phyloP scores from a whole-genome alignment of 768 basidiomycete species.

The Hypholoma fasciculare region DNA sequence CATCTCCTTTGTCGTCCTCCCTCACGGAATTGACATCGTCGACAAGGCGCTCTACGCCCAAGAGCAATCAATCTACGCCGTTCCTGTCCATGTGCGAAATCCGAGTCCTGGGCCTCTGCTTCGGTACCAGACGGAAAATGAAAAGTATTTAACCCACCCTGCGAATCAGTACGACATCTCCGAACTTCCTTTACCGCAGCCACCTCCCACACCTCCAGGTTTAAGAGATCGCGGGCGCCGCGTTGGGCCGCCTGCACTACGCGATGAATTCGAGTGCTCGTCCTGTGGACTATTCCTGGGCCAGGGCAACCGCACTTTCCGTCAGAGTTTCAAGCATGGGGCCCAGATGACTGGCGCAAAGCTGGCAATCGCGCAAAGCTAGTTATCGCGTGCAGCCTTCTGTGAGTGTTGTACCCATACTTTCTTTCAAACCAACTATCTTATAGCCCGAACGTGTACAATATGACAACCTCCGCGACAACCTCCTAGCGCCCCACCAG shows the following conservation, averaged over 20 bases:
- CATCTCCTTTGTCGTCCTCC: conserved; percentile 32
- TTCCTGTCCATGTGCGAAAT: conserved; percentile 48
- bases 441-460: neutral
- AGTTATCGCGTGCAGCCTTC: conserved; percentile 14
- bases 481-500: conserved; percentile 29
- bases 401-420: conserved; percentile 17
- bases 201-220: neutral
- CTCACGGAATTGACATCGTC: conserved; percentile 42
- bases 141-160: too few species aligned
- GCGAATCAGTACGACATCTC: too few species aligned
- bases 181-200: neutral
- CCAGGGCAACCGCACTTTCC: too few species aligned
- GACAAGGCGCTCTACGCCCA: conserved; percentile 28
- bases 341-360: too few species aligned
- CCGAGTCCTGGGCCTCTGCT: conserved; percentile 3
- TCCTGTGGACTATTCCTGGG: conserved; percentile 3
- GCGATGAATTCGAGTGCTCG: conserved; percentile 8
- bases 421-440: neutral
- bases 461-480: conserved; percentile 1
- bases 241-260: too few species aligned
- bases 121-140: neutral
- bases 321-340: too few species aligned
- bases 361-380: too few species aligned
- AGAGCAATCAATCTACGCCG: conserved; percentile 32
- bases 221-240: neutral